Conservation (phyloP, 148 eudicot species). For the Rhododendron ferrugineum region DNA sequence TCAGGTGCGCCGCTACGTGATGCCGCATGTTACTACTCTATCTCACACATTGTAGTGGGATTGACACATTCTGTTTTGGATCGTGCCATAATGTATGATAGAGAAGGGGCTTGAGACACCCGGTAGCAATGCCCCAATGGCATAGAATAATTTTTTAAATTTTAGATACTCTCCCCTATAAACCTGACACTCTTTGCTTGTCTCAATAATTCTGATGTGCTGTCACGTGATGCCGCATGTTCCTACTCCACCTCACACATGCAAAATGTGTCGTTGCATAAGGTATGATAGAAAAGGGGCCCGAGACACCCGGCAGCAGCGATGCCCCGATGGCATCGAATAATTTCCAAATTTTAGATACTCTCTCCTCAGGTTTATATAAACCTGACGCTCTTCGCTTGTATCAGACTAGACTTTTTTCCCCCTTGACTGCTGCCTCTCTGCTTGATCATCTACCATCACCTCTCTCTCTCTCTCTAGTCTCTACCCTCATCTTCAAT, state of each 20-base stretch:
- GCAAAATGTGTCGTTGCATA: too few relatives aligned
- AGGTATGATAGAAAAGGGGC: not conserved
- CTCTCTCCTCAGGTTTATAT: not conserved
- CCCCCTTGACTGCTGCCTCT: not conserved
- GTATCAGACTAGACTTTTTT: not conserved
- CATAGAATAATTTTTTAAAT: too few relatives aligned
- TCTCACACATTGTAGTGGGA: too few relatives aligned
- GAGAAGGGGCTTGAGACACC: not conserved
- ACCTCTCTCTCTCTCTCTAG: not conserved
- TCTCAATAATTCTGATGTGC: not conserved
- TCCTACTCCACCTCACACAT: too few relatives aligned
- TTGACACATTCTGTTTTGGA: fast-evolving
- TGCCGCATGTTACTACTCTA: too few relatives aligned
- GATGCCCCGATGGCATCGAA: too few relatives aligned
- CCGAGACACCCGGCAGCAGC: not conserved
- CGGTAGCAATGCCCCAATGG: not conserved
- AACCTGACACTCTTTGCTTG: not conserved
- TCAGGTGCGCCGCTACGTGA: too few relatives aligned
- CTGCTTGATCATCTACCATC: not conserved
- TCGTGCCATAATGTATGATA: too few relatives aligned
- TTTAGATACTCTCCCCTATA: not conserved
- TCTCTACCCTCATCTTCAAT: not conserved
- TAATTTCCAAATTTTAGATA: not conserved
- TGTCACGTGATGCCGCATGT: too few relatives aligned
- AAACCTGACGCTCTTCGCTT: not conserved